These are phyloP conservation scores for Forsythia suspensa DNA, from an alignment of 257 asterid species.

Conservation along the genomic window DNA sequence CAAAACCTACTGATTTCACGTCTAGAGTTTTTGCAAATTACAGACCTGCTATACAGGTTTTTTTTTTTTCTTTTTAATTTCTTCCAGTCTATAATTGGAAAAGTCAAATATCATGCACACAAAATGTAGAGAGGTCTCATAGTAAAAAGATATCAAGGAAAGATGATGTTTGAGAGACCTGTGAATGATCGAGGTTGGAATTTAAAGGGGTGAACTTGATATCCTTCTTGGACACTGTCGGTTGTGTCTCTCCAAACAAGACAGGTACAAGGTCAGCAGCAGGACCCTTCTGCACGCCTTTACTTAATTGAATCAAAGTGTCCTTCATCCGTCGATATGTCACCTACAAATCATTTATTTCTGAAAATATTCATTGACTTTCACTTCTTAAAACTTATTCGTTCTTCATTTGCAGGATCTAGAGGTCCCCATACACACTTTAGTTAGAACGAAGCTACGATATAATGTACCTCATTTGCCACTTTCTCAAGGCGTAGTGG, in stretches of 20 bases:
- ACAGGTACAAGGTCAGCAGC: constrained; percentile 92
- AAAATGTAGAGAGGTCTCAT: not conserved
- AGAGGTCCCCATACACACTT: constrained; percentile 9
- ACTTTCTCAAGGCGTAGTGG: constrained; percentile 90
- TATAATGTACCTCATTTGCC: constrained; percentile 80
- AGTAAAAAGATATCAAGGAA: constrained; percentile 5
- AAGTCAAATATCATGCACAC: not conserved
- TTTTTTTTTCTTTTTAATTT: not conserved
- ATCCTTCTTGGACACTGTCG: constrained; percentile 67
- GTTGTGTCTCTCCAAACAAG: constrained; percentile 84
- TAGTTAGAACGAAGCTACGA: constrained; percentile 9
- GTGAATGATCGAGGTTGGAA: constrained; percentile 82
- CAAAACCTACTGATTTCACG: not conserved
- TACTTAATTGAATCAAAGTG: constrained; percentile 78
- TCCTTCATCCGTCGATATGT: constrained; percentile 94
- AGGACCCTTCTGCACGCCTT: constrained; percentile 90
- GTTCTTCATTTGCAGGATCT: constrained; percentile 14
- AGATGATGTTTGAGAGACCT: constrained; percentile 49
- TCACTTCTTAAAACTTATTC: constrained; percentile 7
- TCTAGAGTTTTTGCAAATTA: not conserved
- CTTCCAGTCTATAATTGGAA: not conserved
- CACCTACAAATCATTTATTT: constrained; percentile 51
- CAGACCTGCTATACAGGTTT: not conserved
- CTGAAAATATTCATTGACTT: constrained; percentile 10
- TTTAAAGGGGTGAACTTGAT: constrained; percentile 64